Evolutionary conservation across 495 filamentous ascomycete species (phyloP).

Genomic region (Hypoxylon lenormandii): DNA sequence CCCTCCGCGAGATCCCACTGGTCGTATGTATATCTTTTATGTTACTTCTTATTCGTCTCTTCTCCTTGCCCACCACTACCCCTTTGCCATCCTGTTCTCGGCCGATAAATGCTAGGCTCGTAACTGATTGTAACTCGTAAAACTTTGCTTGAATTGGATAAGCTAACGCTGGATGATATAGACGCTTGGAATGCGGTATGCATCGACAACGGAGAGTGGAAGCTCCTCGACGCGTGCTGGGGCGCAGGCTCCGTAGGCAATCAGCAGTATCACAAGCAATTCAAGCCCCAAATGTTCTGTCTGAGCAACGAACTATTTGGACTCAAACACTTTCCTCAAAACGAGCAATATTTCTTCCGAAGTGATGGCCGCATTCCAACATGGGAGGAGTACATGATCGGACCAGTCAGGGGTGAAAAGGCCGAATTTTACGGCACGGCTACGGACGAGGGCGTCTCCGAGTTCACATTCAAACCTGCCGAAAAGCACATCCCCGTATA

Average conservation of each 20-base stretch:
- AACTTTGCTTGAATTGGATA: not conserved
- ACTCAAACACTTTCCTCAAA: constrained; percentile 76
- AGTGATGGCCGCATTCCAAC: constrained; percentile 59
- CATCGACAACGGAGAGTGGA: constrained; percentile 88
- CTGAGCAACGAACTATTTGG: constrained; percentile 86
- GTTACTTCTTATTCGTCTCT: not conserved
- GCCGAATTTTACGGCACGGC: constrained; percentile 65
- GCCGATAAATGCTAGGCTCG: no score
- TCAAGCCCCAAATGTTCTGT: constrained; percentile 78
- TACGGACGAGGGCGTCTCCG: constrained; percentile 72
- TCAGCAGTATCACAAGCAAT: constrained; percentile 72
- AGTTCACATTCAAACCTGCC: constrained; percentile 70
- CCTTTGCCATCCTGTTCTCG: not conserved
- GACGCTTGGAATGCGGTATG: constrained; percentile 94
- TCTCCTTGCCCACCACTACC: not conserved
- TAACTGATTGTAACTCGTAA: not conserved
- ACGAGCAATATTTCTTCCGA: constrained; percentile 76
- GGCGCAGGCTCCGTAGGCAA: constrained; percentile 76
- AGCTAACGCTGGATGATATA: constrained; percentile 44
- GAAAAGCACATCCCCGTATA: constrained; percentile 68
- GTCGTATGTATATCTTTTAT: constrained; percentile 46
- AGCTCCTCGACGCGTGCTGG: constrained; percentile 92
- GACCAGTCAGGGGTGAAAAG: constrained; percentile 60
- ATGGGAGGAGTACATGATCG: constrained; percentile 84
- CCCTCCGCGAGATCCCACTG: constrained; percentile 67